Conservation (phyloP, 352 stramenopile genomes). For the Phytopythium delawarense region DNA sequence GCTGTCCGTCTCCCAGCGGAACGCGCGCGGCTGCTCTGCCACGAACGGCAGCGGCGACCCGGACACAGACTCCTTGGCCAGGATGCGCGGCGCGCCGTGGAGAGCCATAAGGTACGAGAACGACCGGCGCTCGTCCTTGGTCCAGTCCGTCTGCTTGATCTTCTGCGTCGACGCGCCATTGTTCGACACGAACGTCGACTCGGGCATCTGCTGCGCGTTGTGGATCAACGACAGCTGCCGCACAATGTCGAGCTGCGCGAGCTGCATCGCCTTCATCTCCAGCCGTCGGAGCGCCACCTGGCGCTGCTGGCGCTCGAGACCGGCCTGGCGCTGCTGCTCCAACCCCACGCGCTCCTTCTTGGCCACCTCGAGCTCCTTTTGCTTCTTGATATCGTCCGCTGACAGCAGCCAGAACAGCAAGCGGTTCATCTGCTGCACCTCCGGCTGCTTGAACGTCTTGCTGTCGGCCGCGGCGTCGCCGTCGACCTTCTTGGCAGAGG, state of each 20-base stretch:
- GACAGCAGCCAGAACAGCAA: constrained; percentile 84
- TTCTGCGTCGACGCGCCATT: constrained; percentile 41
- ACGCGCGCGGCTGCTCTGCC: constrained; percentile 33
- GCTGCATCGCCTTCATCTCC: constrained; percentile 82
- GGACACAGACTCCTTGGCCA: constrained; percentile 54
- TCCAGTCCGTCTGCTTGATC: constrained; percentile 81
- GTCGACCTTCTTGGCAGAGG: constrained; percentile 18
- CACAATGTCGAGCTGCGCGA: constrained; percentile 77
- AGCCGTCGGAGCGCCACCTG: constrained; percentile 57
- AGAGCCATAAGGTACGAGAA: constrained; percentile 78
- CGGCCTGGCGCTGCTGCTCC: constrained; percentile 71
- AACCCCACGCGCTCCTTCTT: constrained; percentile 69
- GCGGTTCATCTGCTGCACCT: constrained; percentile 89
- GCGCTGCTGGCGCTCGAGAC: constrained; percentile 68
- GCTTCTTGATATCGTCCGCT: constrained; percentile 78
- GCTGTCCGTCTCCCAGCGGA: constrained; percentile 75
- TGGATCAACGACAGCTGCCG: constrained; percentile 58
- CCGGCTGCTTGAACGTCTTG: constrained; percentile 77
- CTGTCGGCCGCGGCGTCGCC: constrained; percentile 9
- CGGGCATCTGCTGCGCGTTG: constrained; percentile 67
- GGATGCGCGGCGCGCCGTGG: constrained; percentile 69
- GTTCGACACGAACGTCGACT: constrained; percentile 16
- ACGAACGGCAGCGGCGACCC: constrained; percentile 27
- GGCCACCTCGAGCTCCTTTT: constrained; percentile 71
- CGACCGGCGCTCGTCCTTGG: constrained; percentile 76